Conservation (phyloP, 2,329 filamentous ascomycete species). For the Fusarium sublunatum region DNA sequence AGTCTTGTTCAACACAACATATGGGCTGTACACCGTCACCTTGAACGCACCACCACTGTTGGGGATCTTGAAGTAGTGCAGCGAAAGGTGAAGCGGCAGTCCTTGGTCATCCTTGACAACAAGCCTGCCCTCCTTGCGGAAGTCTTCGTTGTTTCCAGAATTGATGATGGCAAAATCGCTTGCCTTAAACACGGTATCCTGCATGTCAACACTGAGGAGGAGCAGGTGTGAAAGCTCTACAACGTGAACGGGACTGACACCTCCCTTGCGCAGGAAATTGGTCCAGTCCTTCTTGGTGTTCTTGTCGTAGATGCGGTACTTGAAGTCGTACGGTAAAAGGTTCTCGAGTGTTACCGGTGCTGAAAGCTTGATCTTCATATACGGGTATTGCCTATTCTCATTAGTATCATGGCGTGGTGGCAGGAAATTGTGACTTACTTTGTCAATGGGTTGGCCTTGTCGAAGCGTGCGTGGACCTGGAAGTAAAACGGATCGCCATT, state of each 20-base stretch:
- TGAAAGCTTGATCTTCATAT: constrained; percentile 92
- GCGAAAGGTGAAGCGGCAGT: constrained; percentile 79
- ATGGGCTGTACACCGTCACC: constrained; percentile 93
- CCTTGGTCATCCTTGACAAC: constrained; percentile 87
- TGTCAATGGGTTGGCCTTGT: constrained; percentile 84
- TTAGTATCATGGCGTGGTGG: constrained; percentile 41
- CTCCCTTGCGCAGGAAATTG: constrained; percentile 96
- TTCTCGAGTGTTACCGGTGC: constrained; percentile 96
- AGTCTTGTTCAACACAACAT: constrained; percentile 95
- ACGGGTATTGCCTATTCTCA: constrained; percentile 79
- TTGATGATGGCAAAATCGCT: constrained; percentile 99
- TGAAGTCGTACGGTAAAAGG: constrained; percentile 95
- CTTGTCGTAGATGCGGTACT: constrained; percentile 98
- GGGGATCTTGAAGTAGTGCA: constrained; percentile 92
- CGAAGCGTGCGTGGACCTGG: constrained; percentile 88
- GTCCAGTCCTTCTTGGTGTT: constrained; percentile 99
- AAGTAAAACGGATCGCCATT: constrained; percentile 94
- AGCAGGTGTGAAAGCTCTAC: constrained; percentile 95
- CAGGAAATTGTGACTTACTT: too few relatives aligned
- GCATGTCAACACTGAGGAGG: constrained; percentile 93
- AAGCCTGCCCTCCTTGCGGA: constrained; percentile 82
- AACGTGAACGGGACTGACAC: constrained; percentile 95
- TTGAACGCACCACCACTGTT: constrained; percentile 96
- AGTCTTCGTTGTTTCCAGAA: constrained; percentile 86
- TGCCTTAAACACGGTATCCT: constrained; percentile 92